Percentiles rank a stretch among this genome's conserved stretches.
Conservation (phyloP, 2,329 filamentous ascomycete genomes). For the Aspergillus sp. region DNA sequence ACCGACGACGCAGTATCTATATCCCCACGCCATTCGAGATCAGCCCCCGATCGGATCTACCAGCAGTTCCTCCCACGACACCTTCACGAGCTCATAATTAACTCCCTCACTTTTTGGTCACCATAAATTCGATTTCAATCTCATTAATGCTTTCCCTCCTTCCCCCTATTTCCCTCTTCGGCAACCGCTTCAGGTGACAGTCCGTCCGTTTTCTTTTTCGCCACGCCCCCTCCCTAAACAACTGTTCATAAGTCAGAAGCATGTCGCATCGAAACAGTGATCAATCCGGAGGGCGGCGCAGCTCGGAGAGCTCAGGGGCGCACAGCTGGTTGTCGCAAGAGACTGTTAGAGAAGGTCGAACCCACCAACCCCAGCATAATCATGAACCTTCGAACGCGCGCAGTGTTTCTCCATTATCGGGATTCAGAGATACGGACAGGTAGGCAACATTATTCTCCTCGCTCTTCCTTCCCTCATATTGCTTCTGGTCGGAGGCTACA, state of each 20-base stretch:
- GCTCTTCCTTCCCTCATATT: neutral
- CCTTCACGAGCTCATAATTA: neutral
- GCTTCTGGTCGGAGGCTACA: neutral
- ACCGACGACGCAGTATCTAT: conserved; percentile 4
- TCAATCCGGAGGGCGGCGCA: conserved; percentile 38
- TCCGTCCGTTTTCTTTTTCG: conserved; percentile 6
- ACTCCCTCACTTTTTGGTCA: neutral
- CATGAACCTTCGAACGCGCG: conserved; percentile 29
- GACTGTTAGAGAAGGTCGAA: conserved; percentile 37
- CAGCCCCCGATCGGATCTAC: neutral
- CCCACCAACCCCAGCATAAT: conserved; percentile 21
- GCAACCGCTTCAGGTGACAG: conserved; percentile 15
- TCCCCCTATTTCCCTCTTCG: conserved; percentile 7
- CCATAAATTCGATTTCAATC: neutral
- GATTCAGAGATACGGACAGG: conserved; percentile 32
- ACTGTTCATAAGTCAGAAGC: conserved; percentile 20
- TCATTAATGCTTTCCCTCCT: conserved; percentile 8
- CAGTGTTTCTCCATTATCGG: conserved; percentile 30
- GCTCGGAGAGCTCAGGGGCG: conserved; percentile 44
- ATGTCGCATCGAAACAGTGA: conserved; percentile 40
- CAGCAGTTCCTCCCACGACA: neutral
- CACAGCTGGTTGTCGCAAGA: conserved; percentile 45
- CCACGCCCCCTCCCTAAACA: neutral
- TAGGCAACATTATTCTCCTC: conserved; percentile 26
- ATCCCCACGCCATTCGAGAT: conserved; percentile 5